Conservation (phyloP, 176 grass and related monocot species). For the Oryza meridionalis region DNA sequence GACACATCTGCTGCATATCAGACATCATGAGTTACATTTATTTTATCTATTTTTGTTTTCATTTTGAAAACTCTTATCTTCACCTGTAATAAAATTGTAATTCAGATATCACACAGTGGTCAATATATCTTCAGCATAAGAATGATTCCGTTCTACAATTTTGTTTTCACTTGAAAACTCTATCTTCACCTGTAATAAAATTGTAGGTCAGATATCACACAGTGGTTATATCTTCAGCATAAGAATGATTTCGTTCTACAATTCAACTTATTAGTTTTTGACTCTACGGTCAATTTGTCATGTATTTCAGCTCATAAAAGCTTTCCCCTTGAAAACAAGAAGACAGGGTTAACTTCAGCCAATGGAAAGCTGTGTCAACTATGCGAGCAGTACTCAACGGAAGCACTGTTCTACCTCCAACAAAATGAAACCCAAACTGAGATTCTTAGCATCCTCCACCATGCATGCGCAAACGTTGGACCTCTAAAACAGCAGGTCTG, state of each 20-base stretch:
- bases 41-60: not conserved
- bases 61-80: not conserved
- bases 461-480: constrained; percentile 41
- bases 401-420: constrained; percentile 53
- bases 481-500: constrained; percentile 66
- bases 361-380: constrained; percentile 59
- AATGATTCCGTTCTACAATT: not conserved
- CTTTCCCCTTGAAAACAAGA: constrained; percentile 27
- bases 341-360: constrained; percentile 17
- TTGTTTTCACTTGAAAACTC: not conserved
- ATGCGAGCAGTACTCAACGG: constrained; percentile 62
- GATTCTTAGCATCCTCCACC: constrained; percentile 58
- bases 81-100: constrained; percentile 5
- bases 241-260: not conserved
- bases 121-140: constrained; percentile 1
- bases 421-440: constrained; percentile 69
- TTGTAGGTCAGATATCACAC: not conserved
- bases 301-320: constrained; percentile 45
- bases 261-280: not conserved
- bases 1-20: not conserved
- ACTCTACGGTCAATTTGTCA: not conserved
- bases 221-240: not conserved
- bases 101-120: not conserved
- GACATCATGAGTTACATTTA: not conserved
- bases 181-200: not conserved